Conservation (phyloP, 768 basidiomycete species). For the Imleria badia region DNA sequence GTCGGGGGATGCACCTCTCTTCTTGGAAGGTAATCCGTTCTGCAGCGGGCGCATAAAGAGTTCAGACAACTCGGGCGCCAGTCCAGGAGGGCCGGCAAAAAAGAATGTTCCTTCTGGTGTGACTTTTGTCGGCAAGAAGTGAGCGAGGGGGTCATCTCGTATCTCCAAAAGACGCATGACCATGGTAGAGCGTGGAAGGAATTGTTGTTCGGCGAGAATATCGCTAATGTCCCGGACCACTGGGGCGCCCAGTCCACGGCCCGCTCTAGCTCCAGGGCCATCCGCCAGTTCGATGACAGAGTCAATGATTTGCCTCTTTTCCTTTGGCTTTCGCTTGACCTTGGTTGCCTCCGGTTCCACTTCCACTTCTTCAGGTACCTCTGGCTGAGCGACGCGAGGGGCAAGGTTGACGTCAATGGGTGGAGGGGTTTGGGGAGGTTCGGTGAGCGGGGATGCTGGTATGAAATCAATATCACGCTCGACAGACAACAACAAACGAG, state of each 20-base stretch:
- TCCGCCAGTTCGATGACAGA: constrained; percentile 81
- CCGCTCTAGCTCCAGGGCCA: constrained; percentile 52
- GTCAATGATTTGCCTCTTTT: constrained; percentile 90
- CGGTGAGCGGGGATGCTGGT: constrained; percentile 73
- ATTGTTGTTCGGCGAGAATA: constrained; percentile 79
- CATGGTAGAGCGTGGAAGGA: constrained; percentile 79
- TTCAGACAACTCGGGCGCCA: constrained; percentile 77
- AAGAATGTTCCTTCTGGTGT: constrained; percentile 73
- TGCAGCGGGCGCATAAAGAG: constrained; percentile 80
- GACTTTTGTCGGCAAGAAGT: constrained; percentile 83
- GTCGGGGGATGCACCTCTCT: constrained; percentile 58
- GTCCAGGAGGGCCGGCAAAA: constrained; percentile 81
- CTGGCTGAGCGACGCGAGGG: constrained; percentile 45
- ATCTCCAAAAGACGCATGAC: constrained; percentile 87
- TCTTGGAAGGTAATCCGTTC: constrained; percentile 50
- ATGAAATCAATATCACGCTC: constrained; percentile 7
- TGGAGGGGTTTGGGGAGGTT: constrained; percentile 76
- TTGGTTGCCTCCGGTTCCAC: constrained; percentile 33
- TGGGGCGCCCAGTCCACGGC: constrained; percentile 59
- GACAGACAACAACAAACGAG: constrained; percentile 7
- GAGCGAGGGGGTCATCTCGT: constrained; percentile 75
- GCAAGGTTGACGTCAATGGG: constrained; percentile 51
- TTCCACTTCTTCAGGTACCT: constrained; percentile 37
- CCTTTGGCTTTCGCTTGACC: constrained; percentile 54
- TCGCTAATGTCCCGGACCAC: constrained; percentile 57